Percentiles rank a stretch among this genome's conserved stretches.
Evolutionary conservation across 2,329 filamentous ascomycete genomes (phyloP).

Genomic region (Rhytidhysteron rufulum): DNA sequence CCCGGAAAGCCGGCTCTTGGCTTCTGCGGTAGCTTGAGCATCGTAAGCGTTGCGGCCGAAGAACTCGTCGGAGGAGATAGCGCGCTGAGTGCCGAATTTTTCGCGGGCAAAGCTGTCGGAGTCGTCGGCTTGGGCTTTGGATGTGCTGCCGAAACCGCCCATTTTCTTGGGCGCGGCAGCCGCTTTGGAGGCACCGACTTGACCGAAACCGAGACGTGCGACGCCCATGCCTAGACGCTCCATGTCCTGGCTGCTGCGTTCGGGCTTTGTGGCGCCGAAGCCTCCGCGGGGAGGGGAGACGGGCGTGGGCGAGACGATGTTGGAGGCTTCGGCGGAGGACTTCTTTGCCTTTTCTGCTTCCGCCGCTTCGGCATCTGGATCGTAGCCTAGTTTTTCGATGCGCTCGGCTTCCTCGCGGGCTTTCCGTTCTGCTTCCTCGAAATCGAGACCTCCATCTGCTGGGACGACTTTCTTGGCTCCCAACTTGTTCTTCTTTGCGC

Average conservation of each 20-base stretch:
- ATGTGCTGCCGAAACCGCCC: slow-evolving; percentile 85
- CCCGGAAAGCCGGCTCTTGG: slow-evolving; percentile 73
- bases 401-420: slow-evolving; percentile 96
- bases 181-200: slow-evolving; percentile 62
- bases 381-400: slow-evolving; percentile 91
- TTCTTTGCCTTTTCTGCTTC: slow-evolving; percentile 40
- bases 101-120: slow-evolving; percentile 76
- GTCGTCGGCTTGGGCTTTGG: slow-evolving; percentile 69
- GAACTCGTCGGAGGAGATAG: slow-evolving; percentile 97
- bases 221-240: slow-evolving; percentile 90
- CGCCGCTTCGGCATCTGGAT: slow-evolving; percentile 74
- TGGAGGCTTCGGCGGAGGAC: slow-evolving; percentile 37
- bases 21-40: slow-evolving; percentile 73
- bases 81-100: slow-evolving; percentile 91
- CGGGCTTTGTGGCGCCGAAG: slow-evolving; percentile 58
- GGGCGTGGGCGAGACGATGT: slow-evolving; percentile 72
- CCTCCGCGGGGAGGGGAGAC: slow-evolving; percentile 61
- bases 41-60: slow-evolving; percentile 90
- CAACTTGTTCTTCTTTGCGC: slow-evolving; percentile 62
- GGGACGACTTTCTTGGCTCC: slow-evolving; percentile 70
- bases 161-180: slow-evolving; percentile 65
- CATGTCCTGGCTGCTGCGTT: slow-evolving; percentile 67
- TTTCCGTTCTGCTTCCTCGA: slow-evolving; percentile 95
- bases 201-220: slow-evolving; percentile 79
- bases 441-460: slow-evolving; percentile 71